These are phyloP conservation scores for Haematococcus lacustris DNA, from an alignment of 139 green algal genomes.

Conservation along the genomic window DNA sequence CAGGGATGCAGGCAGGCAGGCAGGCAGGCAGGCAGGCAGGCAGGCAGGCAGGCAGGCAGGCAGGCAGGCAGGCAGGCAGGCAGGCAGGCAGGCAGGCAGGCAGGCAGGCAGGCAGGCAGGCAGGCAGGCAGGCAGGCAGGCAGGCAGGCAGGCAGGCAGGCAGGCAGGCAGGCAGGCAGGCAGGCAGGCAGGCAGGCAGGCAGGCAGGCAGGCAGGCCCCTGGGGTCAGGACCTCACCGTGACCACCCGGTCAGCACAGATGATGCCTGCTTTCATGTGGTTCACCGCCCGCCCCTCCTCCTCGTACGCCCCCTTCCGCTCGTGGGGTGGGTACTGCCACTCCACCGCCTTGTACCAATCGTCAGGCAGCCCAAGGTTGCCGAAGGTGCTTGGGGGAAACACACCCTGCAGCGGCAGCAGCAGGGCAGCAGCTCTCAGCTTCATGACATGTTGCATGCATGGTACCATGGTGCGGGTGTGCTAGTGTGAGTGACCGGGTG, in stretches of 20 bases:
- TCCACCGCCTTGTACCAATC: slow-evolving; percentile 82
- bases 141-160: too few relatives aligned
- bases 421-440: slow-evolving; percentile 66
- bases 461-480: slow-evolving; percentile 47
- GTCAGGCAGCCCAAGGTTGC: slow-evolving; percentile 55
- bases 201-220: slow-evolving; percentile 7
- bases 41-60: too few relatives aligned
- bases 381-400: slow-evolving; percentile 53
- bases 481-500: too few relatives aligned
- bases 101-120: too few relatives aligned
- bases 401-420: slow-evolving; percentile 76
- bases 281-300: slow-evolving; percentile 80
- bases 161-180: too few relatives aligned
- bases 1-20: too few relatives aligned
- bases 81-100: too few relatives aligned
- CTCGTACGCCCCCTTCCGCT: slow-evolving; percentile 66
- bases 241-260: slow-evolving; percentile 65
- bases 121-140: too few relatives aligned
- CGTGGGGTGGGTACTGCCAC: slow-evolving; percentile 77
- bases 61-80: too few relatives aligned
- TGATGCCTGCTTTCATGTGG: slow-evolving; percentile 77
- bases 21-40: too few relatives aligned
- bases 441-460: slow-evolving; percentile 58
- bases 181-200: too few relatives aligned
- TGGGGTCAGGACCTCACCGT: slow-evolving; percentile 48